Evolutionary conservation across 805 yeast species (phyloP), one percentile per base, ranked within the genome.

Genomic region (Tetrapisispora taiwanensis): DNA sequence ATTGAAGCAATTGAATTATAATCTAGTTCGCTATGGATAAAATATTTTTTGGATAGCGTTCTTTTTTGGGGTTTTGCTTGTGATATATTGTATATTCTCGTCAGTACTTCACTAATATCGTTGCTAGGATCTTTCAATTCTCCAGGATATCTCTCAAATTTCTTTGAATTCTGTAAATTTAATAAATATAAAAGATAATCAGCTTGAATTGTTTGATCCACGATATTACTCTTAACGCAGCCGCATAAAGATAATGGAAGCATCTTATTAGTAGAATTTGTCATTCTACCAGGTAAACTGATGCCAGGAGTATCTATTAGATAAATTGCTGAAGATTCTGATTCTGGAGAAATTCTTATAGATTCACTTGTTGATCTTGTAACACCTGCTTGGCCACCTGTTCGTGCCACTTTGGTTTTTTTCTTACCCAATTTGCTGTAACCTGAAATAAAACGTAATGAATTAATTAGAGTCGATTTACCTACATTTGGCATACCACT

Each of bases 401-500:
- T 86, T 42, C 66, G 66, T 0, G 95, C 96, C 1, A 85, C 97
- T 54, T 83, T 84, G 44, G 70, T 67, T 19, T 54, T 58, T 17
- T 55, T 58, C 40, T 56, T 45, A 9, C 34, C 46, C 3, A 35
- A 41, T 26, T 46, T 46, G 30, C 52, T 54, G 7, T 56, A 47
- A 1, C 62, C 56, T 40, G 58, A 63, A 2, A 73, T 70, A 7
- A 65, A 66, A 46, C 96, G 65, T 41, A 89, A 65, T 0, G 81
- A 70, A 56, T 92, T 92, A 24, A 89, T 81, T 39, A 92, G 60
- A 0, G 96, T 83, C 12, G 95, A 84, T 62, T 92, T 92, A 0
- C 98, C 98, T n/a, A 88, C 95, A 59, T 92, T 92, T 1, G 98
- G 98, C 92, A 92, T 84, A 0, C 98, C 98, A 7, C 82, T 79